These are phyloP conservation scores for Syncephalastrum sp. DNA, from an alignment of 371 early-diverging fungal genomes.

Conservation along the genomic window DNA sequence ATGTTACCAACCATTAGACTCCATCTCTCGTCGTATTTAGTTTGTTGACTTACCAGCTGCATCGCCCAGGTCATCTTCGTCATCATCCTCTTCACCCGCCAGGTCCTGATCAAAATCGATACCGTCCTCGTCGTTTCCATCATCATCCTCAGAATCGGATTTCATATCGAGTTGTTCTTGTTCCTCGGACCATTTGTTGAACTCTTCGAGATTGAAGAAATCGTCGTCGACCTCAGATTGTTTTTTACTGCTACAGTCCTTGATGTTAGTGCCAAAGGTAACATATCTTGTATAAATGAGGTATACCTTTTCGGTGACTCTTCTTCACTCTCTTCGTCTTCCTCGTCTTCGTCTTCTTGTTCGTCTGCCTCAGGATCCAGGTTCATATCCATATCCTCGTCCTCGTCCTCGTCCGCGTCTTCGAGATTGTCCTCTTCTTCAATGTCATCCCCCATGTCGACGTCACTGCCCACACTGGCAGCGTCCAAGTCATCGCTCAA, in stretches of 20 bases:
- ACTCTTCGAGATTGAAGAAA: slow-evolving; percentile 62
- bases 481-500: slow-evolving; percentile 11
- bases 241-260: slow-evolving; percentile 17
- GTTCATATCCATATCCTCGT: slow-evolving; percentile 21
- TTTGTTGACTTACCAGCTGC: slow-evolving; percentile 23
- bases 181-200: slow-evolving; percentile 64
- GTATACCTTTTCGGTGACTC: slow-evolving; percentile 11
- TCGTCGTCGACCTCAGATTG: slow-evolving; percentile 66
- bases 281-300: no score
- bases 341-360: slow-evolving; percentile 35
- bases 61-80: slow-evolving; percentile 33
- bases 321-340: slow-evolving; percentile 18
- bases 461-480: neutral
- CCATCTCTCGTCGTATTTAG: neutral
- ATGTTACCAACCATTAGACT: no score
- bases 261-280: neutral
- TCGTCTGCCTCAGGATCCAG: slow-evolving; percentile 33
- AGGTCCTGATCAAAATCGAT: slow-evolving; percentile 54
- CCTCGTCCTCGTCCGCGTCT: slow-evolving; percentile 30
- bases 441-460: slow-evolving; percentile 6
- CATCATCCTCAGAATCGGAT: slow-evolving; percentile 40
- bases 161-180: slow-evolving; percentile 55
- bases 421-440: slow-evolving; percentile 13
- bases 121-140: slow-evolving; percentile 43
- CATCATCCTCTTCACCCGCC: slow-evolving; percentile 47